Evolutionary conservation across 192 early-diverging fungal species (phyloP), one percentile per base, ranked within the genome.

Genomic region (Coemansia furcata): DNA sequence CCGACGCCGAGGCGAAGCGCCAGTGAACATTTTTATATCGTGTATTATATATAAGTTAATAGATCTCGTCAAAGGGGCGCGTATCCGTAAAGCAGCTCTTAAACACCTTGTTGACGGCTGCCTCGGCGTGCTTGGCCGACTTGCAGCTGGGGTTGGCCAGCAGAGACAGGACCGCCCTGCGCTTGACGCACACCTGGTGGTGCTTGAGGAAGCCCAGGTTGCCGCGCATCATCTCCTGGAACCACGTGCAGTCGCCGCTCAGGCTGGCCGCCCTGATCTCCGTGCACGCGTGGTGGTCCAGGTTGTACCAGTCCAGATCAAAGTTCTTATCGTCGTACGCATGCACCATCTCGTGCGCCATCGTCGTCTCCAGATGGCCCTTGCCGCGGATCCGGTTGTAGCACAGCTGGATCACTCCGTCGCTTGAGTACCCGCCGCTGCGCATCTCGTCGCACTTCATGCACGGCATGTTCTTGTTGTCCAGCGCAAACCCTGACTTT

Each of bases 51-150:
- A 15, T 63, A 46, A n/a, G 2, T 46, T 33, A 63, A 47, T 93
- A 92, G 66, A 98, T 95, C 80, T 98, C 96, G 75, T 96, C 94
- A 78, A 95, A 98, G 1, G 96, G 96, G 47, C 90, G 86, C n/a
- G 94, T 98, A 72, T 98, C 96, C 11, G 85, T 89, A 72, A 95
- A 96, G 72, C 96, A 98, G 59, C 87, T 89, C 33, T 92, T 84
- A 82, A 94, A 98, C 4, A 96, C 96, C 54, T 88, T 87, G 47
- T 88, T 85, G 26, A 98, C 93, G 0, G 92, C 94, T 35, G 87
- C 89, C 75, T 95, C 95, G 0, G 96, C 96, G 29, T 89, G 90
- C 26, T 86, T 85, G 12, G 85, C 77, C 4, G 85, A 87, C 54
- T 88, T 83, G 75, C 92, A 95, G n/a, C 76, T 76, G 12, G 93